Base-by-base conservation (phyloP, 2,329 filamentous ascomycete species). In the Beauveria varroae region DNA sequence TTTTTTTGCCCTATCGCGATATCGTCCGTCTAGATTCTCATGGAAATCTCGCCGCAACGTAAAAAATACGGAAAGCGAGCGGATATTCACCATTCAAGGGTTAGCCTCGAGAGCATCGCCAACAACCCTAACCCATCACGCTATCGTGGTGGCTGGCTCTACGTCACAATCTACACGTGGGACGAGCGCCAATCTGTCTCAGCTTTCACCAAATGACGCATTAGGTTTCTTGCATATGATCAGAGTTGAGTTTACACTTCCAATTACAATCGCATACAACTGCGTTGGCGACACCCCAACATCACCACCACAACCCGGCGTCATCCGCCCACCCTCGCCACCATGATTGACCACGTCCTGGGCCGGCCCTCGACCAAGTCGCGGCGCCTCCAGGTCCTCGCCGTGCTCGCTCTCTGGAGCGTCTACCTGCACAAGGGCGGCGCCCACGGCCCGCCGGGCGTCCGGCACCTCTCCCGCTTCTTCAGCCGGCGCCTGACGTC, bases 341-440 rank as follows among this genome's bases (percentile, higher is more conserved):
- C 63, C 63, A 86, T 86, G 83, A 76, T 86, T 86, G 93, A 98
- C 75, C 93, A 98, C 80, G 89, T 97, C 62, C 81, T 98, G 54
- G 93, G 93, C 65, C 87, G 91, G 65, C 93, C 93, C 40, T 97
- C 93, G 63, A 86, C 90, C 70, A 90, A 93, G 77, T 96, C 96
- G 70, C 86, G 93, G 65, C 91, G 96, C 70, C 87, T 96, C 56
- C 93, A 98, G 74, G 92, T 99, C 67, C 84, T 98, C 66, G 88
- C 89, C 24, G 95, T 98, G 16, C 82, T 98, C 60, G 86, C 90
- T 0, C 95, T 98, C 71, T 99, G 95, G 95, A 89, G 89, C 5
- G 76, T 88, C 52, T 97, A 97, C 72, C 79, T 97, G 46, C 41
- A 28, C 68, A 96, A 91, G 76, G 93, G 92, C 65, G 80, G 93